Base-by-base conservation (phyloP, 176 grass and related monocot genomes). In the Neostapfia colusana region DNA sequence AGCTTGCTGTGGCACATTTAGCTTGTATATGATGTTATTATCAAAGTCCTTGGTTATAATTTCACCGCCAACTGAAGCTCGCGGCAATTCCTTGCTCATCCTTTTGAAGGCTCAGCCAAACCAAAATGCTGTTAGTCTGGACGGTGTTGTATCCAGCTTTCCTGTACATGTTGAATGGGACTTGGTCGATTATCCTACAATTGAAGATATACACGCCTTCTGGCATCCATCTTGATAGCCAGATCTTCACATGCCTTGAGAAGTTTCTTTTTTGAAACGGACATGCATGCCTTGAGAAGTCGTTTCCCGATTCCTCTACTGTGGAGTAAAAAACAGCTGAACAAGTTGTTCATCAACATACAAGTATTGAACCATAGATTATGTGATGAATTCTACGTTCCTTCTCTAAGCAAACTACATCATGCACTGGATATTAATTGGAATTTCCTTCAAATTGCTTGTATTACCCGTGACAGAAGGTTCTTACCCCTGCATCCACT, bases 241-340 rank as follows among this genome's bases (percentile, higher is more conserved):
- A 97, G 63, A 72, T 93, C 84, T 84, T 97, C 95, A 1, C 89
- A 93, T 72, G 91, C 87, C 77, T 82, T 84, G 15, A 97, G 84
- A 70, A 97, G 89, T 67, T 88, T 86, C 58, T 91, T 86, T 44
- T n/a, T n/a, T n/a, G n/a, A n/a, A n/a, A n/a, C n/a, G n/a, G n/a
- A n/a, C n/a, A n/a, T n/a, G n/a, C 91, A 93, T 72, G 91, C 87
- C 77, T 82, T 84, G 15, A 97, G 84, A 70, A 97, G 89, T 63
- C 86, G 89, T 63, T 91, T 86, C 39, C 81, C 91, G 43, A 97
- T 89, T 54, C 91, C 89, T 86, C 69, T 93, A 77, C 91, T 92
- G 18, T 12, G 45, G 12, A 16, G n/a, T n/a, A 68, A 35, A 73
- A 61, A 57, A 68, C 21, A 28, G 14, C n/a, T 28, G 25, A 46